A percentile compares a stretch with the other conserved stretches of the same genome.
Conservation (phyloP, 345 rosid genomes). For the Rhodamnia rubescens region DNA sequence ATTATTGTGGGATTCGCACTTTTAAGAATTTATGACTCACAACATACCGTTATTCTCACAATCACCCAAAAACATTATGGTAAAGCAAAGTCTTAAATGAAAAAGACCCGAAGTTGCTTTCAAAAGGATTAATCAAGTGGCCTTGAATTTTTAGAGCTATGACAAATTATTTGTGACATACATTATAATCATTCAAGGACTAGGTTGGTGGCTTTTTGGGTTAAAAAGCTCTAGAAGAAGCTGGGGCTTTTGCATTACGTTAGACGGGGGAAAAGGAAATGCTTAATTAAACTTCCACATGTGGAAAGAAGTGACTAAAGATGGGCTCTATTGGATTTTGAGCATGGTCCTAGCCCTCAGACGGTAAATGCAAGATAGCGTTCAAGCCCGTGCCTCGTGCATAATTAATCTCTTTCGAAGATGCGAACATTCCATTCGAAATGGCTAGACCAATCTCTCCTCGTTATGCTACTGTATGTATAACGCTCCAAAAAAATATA, state of each 20-base stretch:
- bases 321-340: not conserved
- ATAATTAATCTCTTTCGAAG: not conserved
- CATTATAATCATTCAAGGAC: not conserved
- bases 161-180: not conserved
- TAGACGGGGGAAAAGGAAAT: not conserved
- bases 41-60: too few species aligned
- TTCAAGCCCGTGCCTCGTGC: fast-evolving
- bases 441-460: fast-evolving
- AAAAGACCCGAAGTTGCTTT: too few species aligned
- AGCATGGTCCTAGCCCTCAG: not conserved
- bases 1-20: too few species aligned
- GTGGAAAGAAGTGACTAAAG: not conserved
- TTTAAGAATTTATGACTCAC: too few species aligned
- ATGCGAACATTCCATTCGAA: fast-evolving
- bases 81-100: too few species aligned
- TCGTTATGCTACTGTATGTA: too few species aligned
- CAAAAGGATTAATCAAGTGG: too few species aligned
- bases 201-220: not conserved
- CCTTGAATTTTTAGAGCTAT: not conserved
- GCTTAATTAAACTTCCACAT: not conserved
- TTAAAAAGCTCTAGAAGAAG: too few species aligned
- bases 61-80: too few species aligned
- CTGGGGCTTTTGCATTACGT: too few species aligned
- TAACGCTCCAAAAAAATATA: too few species aligned
- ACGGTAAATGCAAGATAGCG: not conserved